phyloP scores from a whole-genome alignment of 345 rosid species.

The Combretum micranthum region DNA sequence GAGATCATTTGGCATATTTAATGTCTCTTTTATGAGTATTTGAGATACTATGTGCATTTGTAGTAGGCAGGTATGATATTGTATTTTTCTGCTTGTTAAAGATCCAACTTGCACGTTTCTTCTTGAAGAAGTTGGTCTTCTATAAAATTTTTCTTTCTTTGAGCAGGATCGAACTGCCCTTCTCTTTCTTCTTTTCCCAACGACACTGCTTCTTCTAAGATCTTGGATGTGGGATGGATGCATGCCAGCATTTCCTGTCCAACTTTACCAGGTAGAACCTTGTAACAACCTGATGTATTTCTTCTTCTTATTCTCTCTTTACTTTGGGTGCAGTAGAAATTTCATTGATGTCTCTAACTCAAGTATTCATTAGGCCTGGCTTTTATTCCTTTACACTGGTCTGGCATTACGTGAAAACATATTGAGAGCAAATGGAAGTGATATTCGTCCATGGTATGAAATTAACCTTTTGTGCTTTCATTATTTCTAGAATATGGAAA shows the following conservation, averaged over 20 bases:
- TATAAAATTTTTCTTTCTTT: conserved; percentile 10
- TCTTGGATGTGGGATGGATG: conserved; percentile 87
- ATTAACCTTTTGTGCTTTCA: too few species aligned
- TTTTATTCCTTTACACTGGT: conserved; percentile 90
- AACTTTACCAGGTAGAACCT: conserved; percentile 66
- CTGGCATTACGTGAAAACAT: conserved; percentile 95
- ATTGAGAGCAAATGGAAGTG: conserved; percentile 93
- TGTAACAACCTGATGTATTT: too few species aligned
- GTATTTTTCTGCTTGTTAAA: too few species aligned
- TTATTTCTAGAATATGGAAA: too few species aligned
- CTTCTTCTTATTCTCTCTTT: too few species aligned
- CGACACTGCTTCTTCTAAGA: conserved; percentile 59
- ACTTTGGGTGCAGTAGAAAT: too few species aligned
- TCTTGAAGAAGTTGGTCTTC: neutral
- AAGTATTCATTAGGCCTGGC: conserved; percentile 59
- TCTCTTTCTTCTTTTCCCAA: conserved; percentile 85
- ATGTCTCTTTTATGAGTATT: too few species aligned
- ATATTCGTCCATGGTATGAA: conserved; percentile 89
- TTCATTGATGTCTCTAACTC: neutral
- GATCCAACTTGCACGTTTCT: too few species aligned
- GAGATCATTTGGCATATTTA: too few species aligned
- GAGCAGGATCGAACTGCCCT: conserved; percentile 94
- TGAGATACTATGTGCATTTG: too few species aligned
- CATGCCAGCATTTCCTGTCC: conserved; percentile 94
- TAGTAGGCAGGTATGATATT: too few species aligned